Base-by-base conservation (phyloP, 441 rosid species). In the Aquilaria agallochum region DNA sequence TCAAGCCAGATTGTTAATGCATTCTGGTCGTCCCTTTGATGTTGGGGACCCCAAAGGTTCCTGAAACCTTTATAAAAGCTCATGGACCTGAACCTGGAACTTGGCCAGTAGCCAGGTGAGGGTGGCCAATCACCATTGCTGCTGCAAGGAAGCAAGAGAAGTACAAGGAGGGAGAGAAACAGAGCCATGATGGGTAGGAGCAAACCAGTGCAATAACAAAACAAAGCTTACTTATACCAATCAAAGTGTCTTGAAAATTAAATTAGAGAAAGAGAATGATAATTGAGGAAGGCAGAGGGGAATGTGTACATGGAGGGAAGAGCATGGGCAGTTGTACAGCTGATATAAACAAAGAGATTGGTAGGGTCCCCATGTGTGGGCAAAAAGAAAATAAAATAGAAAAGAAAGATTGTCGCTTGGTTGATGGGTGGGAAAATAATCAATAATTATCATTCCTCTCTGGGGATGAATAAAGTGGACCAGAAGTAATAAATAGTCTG, bases 81-180 rank as follows among this genome's bases (percentile, higher is more conserved):
- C 73, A 85, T 55, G 20, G 96, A 63, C 70, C 70, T 73, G 80
- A 90, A 81, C 75, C 72, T 86, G 14, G 95, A 64, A 74, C 96
- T 93, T 58, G 97, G 98, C 91, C 90, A 81, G 72, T 88, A 90
- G 46, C 95, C 98, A 64, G 98, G 98, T 58, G 92, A 80, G 50
- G 97, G 96, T 30, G 91, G 95, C 89, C 86, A 76, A 36, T 68
- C 60, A 56, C 90, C 96, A 75, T 67, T 74, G 74, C 62, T 68
- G 36, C 80, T 76, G 20, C 20, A 20, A 67, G 80, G 76, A 59
- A 75, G 56, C 62, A 76, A 32, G 59, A 80, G 67, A 66, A 73
- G 58, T 64, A 81, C 48, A 62, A 72, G 63, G 45, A 68, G 63
- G 12, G 75, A 61, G 66, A 66, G 72, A 63, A 70, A 55, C 68